Percentiles rank a stretch among this genome's conserved stretches.
phyloP scores from a whole-genome alignment of 805 yeast genomes.

The Candida andamanensis region DNA sequence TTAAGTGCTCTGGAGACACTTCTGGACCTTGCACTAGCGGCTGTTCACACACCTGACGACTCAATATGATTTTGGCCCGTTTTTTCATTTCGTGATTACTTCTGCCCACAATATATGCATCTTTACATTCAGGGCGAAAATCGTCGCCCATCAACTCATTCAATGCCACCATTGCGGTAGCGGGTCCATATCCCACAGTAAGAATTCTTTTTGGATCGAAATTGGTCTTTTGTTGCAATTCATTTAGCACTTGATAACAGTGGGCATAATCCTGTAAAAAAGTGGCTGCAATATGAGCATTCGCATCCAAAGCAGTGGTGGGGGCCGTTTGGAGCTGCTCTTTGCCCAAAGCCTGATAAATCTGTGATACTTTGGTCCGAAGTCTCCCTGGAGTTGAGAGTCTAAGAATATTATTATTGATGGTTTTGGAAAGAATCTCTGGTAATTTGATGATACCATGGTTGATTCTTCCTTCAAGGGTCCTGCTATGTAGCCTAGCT shows the following conservation, averaged over 20 bases:
- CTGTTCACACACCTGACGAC: slow-evolving; percentile 55
- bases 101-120: slow-evolving; percentile 66
- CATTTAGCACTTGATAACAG: slow-evolving; percentile 57
- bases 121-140: slow-evolving; percentile 58
- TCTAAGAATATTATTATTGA: slow-evolving; percentile 59
- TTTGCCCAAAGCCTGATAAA: slow-evolving; percentile 47
- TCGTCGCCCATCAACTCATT: slow-evolving; percentile 74
- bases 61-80: slow-evolving; percentile 70
- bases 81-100: slow-evolving; percentile 59
- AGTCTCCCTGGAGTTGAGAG: slow-evolving; percentile 59
- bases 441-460: slow-evolving; percentile 55
- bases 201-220: slow-evolving; percentile 66
- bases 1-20: slow-evolving; percentile 6
- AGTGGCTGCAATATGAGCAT: slow-evolving; percentile 73
- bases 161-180: slow-evolving; percentile 82
- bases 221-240: slow-evolving; percentile 48
- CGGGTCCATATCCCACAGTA: slow-evolving; percentile 88
- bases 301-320: slow-evolving; percentile 48
- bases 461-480: slow-evolving; percentile 52
- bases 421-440: slow-evolving; percentile 46
- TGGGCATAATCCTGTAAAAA: slow-evolving; percentile 81
- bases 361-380: slow-evolving; percentile 55
- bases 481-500: slow-evolving; percentile 54
- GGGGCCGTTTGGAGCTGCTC: slow-evolving; percentile 51
- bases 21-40: slow-evolving; percentile 12